phyloP scores from a whole-genome alignment of 2,329 filamentous ascomycete species.

The Penicillium sp. region DNA sequence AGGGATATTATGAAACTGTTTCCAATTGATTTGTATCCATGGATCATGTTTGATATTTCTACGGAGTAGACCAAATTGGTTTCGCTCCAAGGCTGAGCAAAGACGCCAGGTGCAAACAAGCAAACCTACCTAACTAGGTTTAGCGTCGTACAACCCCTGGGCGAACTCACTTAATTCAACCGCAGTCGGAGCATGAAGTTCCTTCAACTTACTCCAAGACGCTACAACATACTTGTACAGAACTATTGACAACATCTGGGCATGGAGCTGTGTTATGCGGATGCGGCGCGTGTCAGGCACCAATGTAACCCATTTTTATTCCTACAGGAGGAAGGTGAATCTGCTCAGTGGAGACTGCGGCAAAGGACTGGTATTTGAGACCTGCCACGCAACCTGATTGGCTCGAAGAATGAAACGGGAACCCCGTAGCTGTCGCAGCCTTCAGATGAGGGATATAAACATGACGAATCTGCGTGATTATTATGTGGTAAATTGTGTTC shows the following conservation, averaged over 20 bases:
- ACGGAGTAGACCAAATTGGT: constrained; percentile 11
- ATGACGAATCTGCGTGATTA: no score
- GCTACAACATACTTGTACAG: no score
- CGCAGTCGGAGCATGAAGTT: background rate
- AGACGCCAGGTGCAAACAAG: constrained; percentile 18
- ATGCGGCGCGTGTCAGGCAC: background rate
- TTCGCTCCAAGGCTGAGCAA: background rate
- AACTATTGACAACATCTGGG: background rate
- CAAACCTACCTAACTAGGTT: constrained; percentile 22
- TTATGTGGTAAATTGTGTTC: no score
- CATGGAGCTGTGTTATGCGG: background rate
- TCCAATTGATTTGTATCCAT: no score
- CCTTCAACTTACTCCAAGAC: no score
- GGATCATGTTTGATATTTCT: no score
- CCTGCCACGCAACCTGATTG: background rate
- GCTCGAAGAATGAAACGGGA: background rate
- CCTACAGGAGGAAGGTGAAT: background rate
- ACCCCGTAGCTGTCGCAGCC: background rate
- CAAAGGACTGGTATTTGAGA: background rate
- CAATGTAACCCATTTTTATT: background rate
- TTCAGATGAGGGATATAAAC: background rate
- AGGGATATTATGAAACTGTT: no score
- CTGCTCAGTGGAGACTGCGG: background rate
- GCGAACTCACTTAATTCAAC: background rate
- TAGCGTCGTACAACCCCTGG: background rate